Conservation (phyloP, 257 asterid species). For the Ehretia macrophylla region DNA sequence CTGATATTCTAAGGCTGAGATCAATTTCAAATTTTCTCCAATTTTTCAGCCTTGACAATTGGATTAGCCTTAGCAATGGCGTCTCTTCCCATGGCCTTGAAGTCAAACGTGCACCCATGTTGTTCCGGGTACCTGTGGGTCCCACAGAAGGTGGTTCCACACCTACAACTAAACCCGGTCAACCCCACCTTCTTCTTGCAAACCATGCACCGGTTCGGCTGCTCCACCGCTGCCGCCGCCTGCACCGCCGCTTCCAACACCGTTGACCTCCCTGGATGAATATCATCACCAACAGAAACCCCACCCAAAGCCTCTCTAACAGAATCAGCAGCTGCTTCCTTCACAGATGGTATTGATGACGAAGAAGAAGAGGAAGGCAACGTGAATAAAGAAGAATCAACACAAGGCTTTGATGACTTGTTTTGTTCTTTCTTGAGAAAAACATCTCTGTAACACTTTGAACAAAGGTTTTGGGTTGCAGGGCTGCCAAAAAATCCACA, state of each 20-base stretch:
- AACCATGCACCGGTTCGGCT: constrained; percentile 49
- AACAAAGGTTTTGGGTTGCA: constrained; percentile 69
- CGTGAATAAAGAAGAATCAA: constrained; percentile 22
- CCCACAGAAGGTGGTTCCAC: constrained; percentile 83
- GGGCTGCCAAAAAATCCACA: constrained; percentile 90
- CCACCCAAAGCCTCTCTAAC: neutral
- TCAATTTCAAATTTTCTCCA: constrained; percentile 71
- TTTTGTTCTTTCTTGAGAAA: constrained; percentile 30
- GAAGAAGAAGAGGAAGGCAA: constrained; percentile 22
- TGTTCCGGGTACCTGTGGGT: constrained; percentile 85
- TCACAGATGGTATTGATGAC: constrained; percentile 2
- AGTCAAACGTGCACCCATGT: constrained; percentile 72
- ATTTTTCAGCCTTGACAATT: constrained; percentile 57
- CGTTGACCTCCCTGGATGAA: constrained; percentile 3
- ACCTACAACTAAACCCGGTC: constrained; percentile 79
- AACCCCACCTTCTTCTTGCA: constrained; percentile 83
- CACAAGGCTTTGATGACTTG: constrained; percentile 24
- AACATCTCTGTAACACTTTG: constrained; percentile 64
- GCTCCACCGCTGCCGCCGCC: constrained; percentile 17
- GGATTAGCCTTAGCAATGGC: constrained; percentile 91
- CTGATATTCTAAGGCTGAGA: neutral
- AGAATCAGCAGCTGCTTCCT: neutral
- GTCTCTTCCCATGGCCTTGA: constrained; percentile 74
- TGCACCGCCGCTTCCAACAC: neutral
- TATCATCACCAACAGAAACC: neutral